phyloP scores from a whole-genome alignment of 768 basidiomycete species.

The Collybia mongolica region DNA sequence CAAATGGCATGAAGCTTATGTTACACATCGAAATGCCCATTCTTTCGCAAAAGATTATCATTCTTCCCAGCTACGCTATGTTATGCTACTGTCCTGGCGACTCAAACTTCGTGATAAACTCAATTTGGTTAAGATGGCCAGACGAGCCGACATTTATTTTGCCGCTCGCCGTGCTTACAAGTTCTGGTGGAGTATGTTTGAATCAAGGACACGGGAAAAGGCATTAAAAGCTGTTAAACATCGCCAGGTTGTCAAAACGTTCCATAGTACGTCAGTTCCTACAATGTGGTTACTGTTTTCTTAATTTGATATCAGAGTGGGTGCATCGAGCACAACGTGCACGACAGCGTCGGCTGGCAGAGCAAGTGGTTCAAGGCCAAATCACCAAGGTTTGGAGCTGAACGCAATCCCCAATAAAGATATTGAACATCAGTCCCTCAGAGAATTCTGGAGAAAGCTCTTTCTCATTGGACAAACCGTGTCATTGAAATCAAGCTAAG shows the following conservation, averaged over 20 bases:
- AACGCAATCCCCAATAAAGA: not conserved
- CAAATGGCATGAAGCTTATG: constrained; percentile 44
- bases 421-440: constrained; percentile 20
- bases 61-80: constrained; percentile 35
- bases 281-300: not conserved
- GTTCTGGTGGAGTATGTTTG: constrained; percentile 45
- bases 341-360: constrained; percentile 41
- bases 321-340: constrained; percentile 32
- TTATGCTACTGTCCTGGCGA: constrained; percentile 54
- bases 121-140: constrained; percentile 53
- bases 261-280: constrained; percentile 11
- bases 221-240: constrained; percentile 43
- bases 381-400: constrained; percentile 35
- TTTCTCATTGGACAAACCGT: constrained; percentile 68
- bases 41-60: constrained; percentile 51
- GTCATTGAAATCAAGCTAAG: constrained; percentile 73
- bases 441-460: constrained; percentile 48
- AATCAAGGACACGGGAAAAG: constrained; percentile 41
- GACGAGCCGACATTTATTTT: constrained; percentile 51
- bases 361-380: constrained; percentile 36
- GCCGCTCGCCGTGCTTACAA: constrained; percentile 45
- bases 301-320: constrained; percentile 41
- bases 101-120: constrained; percentile 47
- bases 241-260: constrained; percentile 23
- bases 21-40: constrained; percentile 43